Conservation (phyloP, 495 filamentous ascomycete genomes). For the Ramalina peruviana region DNA sequence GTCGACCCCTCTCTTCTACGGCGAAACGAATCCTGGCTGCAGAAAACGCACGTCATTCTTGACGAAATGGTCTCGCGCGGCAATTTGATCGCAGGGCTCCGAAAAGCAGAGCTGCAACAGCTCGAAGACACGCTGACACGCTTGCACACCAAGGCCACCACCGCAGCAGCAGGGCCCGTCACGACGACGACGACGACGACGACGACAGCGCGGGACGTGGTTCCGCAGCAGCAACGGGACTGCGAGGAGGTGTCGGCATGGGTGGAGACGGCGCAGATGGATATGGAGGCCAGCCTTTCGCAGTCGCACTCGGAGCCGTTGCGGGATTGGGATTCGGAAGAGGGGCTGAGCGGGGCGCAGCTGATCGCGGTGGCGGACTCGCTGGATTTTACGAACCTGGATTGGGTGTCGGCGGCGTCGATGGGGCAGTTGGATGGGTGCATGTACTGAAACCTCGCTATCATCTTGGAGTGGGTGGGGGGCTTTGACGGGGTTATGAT, state of each 20-base stretch:
- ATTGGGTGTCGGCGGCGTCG: no score
- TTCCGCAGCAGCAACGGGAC: not conserved
- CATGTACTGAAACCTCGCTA: no score
- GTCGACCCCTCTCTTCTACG: conserved; percentile 21
- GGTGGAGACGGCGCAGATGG: not conserved
- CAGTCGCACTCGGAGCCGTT: conserved; percentile 7
- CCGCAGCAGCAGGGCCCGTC: not conserved
- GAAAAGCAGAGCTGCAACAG: conserved; percentile 26
- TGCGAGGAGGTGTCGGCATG: no score
- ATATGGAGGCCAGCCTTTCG: not conserved
- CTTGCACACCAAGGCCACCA: not conserved
- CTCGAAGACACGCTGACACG: conserved; percentile 19
- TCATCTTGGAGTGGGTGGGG: not conserved
- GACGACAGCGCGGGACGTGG: not conserved
- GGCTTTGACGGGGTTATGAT: not conserved
- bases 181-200: not conserved
- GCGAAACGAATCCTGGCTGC: conserved; percentile 21
- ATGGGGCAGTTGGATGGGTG: no score
- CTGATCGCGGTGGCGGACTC: not conserved
- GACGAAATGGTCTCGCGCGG: conserved; percentile 30
- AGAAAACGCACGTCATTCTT: conserved; percentile 24
- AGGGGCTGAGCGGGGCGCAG: conserved; percentile 4
- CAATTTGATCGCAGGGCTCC: conserved; percentile 22
- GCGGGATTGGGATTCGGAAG: conserved; percentile 7
- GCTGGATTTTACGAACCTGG: no score